Base-by-base conservation (phyloP, 768 basidiomycete genomes). In the Cytidiella melzeri region DNA sequence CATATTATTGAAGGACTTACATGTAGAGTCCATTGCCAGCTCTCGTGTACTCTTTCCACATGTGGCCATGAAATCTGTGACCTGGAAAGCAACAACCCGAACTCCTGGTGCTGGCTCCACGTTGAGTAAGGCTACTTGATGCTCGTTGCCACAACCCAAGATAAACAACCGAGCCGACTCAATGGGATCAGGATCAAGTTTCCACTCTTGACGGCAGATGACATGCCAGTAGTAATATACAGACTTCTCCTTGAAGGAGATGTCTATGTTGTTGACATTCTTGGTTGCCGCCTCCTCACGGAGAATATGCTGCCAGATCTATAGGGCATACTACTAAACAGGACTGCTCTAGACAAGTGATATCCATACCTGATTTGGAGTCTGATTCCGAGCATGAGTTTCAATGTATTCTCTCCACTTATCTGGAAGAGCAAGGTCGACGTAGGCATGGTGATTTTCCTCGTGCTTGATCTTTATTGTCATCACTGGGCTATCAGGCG, bases 21-120 rank as follows among this genome's bases (percentile, higher is more conserved):
- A 55, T 20, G 54, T 55, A 2, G 54, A 55, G 42, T 55, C 54
- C 50, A 55, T 48, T 5, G 30, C 54, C 3, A 55, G 43, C 41
- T 55, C 54, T 21, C 48, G 54, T 1, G 50, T 51, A 28, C 51
- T 26, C 10, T 3, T 7, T 1, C 45, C 50, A 49, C 54, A 55
- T 15, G 5, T 42, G 3, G 12, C 20, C 1, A 51, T n/a, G 34
- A 55, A 45, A 34, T 55, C 50, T 10, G 30, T 55, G 0, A 51
- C 39, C 21, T 51, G 46, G 28, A 55, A 55, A 1, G 50, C 54
- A 0, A 55, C 12, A 3, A 45, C 50, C 4, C 45, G 34, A 1
- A 50, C 51, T 12, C 50, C 54, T 10, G 54, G 50, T 23, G 34
- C 54, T 6, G 23, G 41, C 11, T 28, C 40, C 0, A 55, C 27